Evolutionary conservation across 495 filamentous ascomycete genomes (phyloP).

Genomic region (Hypoxylon fuscum): DNA sequence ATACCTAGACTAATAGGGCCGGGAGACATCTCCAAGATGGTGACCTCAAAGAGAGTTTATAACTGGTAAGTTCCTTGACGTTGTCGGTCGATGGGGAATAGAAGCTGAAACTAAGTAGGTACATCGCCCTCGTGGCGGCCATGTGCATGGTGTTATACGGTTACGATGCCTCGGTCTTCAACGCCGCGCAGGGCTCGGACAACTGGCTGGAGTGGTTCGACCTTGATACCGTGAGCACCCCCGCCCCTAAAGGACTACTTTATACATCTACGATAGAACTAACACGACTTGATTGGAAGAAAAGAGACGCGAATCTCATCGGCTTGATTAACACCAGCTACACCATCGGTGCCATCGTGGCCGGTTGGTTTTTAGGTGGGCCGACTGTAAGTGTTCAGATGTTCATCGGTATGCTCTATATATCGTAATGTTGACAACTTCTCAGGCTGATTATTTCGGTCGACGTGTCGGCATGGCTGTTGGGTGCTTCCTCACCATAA

Average conservation of each 20-base stretch:
- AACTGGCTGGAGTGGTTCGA: conserved; percentile 70
- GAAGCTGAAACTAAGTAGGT: conserved; percentile 52
- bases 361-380: conserved; percentile 68
- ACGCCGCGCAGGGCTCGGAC: conserved; percentile 66
- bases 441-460: conserved; percentile 63
- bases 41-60: conserved; percentile 45
- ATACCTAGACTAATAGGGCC: neutral
- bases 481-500: conserved; percentile 66
- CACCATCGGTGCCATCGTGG: conserved; percentile 69
- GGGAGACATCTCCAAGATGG: conserved; percentile 29
- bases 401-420: neutral
- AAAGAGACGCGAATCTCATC: conserved; percentile 54
- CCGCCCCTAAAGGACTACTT: neutral
- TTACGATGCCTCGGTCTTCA: conserved; percentile 73
- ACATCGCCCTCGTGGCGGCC: conserved; percentile 68
- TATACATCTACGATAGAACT: neutral
- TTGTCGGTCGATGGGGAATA: neutral
- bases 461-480: conserved; percentile 66
- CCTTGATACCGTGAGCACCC: conserved; percentile 51
- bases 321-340: conserved; percentile 70
- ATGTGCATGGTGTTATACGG: conserved; percentile 75
- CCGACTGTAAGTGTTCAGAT: conserved; percentile 47
- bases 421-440: conserved; percentile 7
- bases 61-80: conserved; percentile 43
- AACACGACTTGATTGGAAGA: conserved; percentile 12